phyloP scores from a whole-genome alignment of 164 flowering plant genomes.

The Dillenia suffruticosa region DNA sequence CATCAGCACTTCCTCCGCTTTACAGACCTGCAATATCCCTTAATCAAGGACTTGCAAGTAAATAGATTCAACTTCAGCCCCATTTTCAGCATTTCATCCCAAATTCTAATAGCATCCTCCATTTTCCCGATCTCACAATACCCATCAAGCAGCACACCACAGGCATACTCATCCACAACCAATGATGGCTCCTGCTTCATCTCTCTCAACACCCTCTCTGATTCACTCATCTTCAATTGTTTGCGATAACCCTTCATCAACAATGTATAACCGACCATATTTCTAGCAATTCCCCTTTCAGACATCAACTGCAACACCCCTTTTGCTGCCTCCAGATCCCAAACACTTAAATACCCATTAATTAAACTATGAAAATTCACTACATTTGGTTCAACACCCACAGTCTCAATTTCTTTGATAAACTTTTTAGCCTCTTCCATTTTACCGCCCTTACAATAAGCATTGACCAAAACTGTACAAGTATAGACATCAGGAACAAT shows the following conservation, averaged over 20 bases:
- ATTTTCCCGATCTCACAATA: constrained; percentile 58
- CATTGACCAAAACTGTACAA: constrained; percentile 68
- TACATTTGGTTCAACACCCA: constrained; percentile 59
- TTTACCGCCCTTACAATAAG: constrained; percentile 60
- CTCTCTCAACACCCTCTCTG: constrained; percentile 49
- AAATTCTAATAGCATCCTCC: constrained; percentile 71
- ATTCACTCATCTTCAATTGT: constrained; percentile 49
- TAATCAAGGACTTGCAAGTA: constrained; percentile 68
- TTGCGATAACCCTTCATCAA: constrained; percentile 78
- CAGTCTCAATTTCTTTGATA: constrained; percentile 52
- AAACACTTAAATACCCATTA: constrained; percentile 55
- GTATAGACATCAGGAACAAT: constrained; percentile 70
- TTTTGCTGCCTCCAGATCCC: constrained; percentile 55
- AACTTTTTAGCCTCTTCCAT: constrained; percentile 49
- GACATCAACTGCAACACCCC: constrained; percentile 50
- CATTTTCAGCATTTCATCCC: constrained; percentile 50
- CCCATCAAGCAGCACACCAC: constrained; percentile 71
- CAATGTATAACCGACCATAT: constrained; percentile 56
- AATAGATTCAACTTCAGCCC: constrained; percentile 60
- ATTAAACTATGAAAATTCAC: constrained; percentile 74
- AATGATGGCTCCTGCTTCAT: constrained; percentile 32
- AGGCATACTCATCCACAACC: constrained; percentile 58
- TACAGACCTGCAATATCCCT: constrained; percentile 62
- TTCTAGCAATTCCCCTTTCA: constrained; percentile 39
- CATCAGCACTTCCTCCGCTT: constrained; percentile 46